These are phyloP conservation scores for Sporothrix mexicana DNA, from an alignment of 2,329 filamentous ascomycete species.

Conservation along the genomic window DNA sequence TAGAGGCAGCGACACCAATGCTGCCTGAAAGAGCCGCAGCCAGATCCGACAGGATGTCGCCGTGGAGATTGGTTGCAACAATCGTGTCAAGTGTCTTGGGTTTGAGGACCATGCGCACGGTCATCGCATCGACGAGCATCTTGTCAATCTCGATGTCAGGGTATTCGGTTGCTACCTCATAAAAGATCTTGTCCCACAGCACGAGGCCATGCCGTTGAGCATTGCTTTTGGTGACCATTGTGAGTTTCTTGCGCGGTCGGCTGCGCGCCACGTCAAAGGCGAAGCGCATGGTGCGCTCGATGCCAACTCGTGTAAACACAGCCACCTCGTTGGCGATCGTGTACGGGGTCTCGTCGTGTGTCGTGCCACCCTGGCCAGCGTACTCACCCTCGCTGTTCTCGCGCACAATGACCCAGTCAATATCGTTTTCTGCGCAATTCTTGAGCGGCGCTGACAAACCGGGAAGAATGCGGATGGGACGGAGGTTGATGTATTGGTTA, in stretches of 20 bases:
- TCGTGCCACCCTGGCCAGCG: not conserved
- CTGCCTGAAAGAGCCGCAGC: not conserved
- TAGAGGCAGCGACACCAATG: not conserved
- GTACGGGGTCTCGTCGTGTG: not conserved
- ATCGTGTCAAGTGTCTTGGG: not conserved
- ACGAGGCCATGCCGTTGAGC: not conserved
- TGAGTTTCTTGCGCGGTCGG: not conserved
- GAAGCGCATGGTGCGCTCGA: not conserved
- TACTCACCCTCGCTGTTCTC: not conserved
- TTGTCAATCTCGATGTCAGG: not conserved
- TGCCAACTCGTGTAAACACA: not conserved
- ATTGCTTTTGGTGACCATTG: not conserved
- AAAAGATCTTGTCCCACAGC: not conserved
- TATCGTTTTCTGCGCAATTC: not conserved
- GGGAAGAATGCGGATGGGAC: not conserved
- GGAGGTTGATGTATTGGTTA: not conserved
- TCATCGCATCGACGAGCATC: not conserved
- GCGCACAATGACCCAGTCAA: not conserved
- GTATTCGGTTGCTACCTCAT: not conserved
- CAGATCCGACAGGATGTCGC: not conserved
- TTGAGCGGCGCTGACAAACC: not conserved
- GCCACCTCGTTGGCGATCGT: not conserved
- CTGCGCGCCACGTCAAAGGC: not conserved
- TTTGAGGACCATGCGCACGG: not conserved
- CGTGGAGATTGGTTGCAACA: not conserved